These are phyloP conservation scores for Penicillium robsamsonii DNA, from an alignment of 495 filamentous ascomycete genomes.

Conservation along the genomic window DNA sequence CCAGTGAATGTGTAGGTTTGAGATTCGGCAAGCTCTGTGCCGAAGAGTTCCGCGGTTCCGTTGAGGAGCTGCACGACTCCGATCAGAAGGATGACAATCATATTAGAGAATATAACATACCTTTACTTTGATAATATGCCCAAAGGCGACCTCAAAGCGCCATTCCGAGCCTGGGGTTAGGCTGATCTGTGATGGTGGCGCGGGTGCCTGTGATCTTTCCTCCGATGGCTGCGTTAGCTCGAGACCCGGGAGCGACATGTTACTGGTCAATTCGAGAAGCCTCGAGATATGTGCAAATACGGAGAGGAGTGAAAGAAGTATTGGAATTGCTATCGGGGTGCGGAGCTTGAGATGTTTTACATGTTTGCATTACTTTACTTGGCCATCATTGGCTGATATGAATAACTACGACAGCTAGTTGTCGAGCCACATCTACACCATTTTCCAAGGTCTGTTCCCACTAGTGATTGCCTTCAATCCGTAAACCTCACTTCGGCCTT, in stretches of 20 bases:
- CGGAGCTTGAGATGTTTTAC: constrained; percentile 4
- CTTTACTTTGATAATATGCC: constrained; percentile 59
- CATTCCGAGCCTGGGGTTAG: constrained; percentile 66
- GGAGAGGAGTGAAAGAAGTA: background rate
- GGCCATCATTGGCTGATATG: background rate
- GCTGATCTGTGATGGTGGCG: constrained; percentile 44
- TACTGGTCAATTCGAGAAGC: constrained; percentile 10
- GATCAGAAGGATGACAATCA: constrained; percentile 19
- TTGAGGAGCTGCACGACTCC: constrained; percentile 55
- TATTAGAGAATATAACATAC: constrained; percentile 33
- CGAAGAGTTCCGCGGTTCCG: constrained; percentile 92
- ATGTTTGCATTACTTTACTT: background rate
- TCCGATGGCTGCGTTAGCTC: constrained; percentile 45
- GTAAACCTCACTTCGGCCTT: too few species aligned
- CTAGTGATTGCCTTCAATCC: too few species aligned
- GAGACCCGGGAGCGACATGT: constrained; percentile 50
- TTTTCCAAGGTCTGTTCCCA: too few species aligned
- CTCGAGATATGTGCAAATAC: background rate
- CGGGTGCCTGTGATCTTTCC: constrained; percentile 38
- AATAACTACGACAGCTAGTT: background rate
- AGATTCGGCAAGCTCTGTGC: constrained; percentile 83
- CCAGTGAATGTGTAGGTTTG: constrained; percentile 80
- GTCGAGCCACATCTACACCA: too few species aligned
- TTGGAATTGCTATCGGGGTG: background rate
- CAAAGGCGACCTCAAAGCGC: constrained; percentile 84